Conservation (phyloP, 1,284 basidiomycete species). For the Tremellales sp. region DNA sequence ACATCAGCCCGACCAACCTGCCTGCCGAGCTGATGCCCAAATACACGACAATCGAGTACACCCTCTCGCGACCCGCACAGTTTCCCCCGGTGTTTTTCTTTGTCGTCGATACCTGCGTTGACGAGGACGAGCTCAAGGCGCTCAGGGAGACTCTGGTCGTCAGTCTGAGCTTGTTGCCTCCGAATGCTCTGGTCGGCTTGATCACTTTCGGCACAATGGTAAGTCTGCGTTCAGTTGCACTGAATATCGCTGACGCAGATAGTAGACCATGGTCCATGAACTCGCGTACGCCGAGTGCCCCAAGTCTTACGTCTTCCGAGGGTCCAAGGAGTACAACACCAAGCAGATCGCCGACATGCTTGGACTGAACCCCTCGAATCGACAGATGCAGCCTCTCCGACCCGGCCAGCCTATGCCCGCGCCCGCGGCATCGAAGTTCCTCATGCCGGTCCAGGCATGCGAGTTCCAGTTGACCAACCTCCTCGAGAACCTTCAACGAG, state of each 20-base stretch:
- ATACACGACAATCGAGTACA: conserved; percentile 99
- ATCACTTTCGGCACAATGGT: conserved; percentile 98
- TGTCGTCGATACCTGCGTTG: conserved; percentile 95
- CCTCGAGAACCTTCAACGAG: conserved; percentile 80
- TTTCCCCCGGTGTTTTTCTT: conserved; percentile 96
- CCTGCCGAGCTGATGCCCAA: conserved; percentile 94
- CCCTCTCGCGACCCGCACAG: conserved; percentile 81
- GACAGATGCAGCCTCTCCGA: conserved; percentile 52
- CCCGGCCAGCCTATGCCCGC: conserved; percentile 75
- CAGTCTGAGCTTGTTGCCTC: conserved; percentile 86
- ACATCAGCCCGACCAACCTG: conserved; percentile 94
- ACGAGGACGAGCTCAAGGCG: conserved; percentile 93
- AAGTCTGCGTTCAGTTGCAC: conserved; percentile 24
- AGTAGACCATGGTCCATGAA: conserved; percentile 94
- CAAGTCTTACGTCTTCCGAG: conserved; percentile 98
- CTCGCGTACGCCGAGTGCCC: conserved; percentile 93
- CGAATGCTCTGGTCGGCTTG: conserved; percentile 88
- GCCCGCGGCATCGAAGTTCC: conserved; percentile 84
- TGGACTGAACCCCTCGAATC: conserved; percentile 62
- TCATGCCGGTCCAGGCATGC: conserved; percentile 87
- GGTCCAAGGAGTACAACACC: conserved; percentile 94
- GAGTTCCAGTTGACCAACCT: conserved; percentile 97
- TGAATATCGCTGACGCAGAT: neutral
- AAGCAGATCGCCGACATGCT: conserved; percentile 99
- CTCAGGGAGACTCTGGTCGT: conserved; percentile 88